Conservation (phyloP, 2,329 filamentous ascomycete species). For the Fusarium vanettenii region DNA sequence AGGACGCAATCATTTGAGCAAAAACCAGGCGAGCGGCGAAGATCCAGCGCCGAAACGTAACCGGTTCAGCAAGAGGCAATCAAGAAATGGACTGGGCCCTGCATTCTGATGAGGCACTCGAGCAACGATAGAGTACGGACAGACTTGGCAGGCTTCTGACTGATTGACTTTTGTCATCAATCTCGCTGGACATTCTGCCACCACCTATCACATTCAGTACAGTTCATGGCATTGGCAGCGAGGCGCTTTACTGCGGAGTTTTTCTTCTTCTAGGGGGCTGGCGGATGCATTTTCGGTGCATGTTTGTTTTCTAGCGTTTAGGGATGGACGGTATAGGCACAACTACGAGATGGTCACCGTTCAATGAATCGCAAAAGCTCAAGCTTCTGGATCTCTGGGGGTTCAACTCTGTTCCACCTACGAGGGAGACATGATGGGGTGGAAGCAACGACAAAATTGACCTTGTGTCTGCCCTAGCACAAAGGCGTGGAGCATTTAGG, state of each 20-base stretch:
- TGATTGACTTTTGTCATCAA: slow-evolving; percentile 22
- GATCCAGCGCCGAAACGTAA: slow-evolving; percentile 67
- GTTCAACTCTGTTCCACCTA: not conserved
- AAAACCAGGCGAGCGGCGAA: slow-evolving; percentile 67
- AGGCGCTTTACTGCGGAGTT: slow-evolving; percentile 48
- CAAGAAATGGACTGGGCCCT: slow-evolving; percentile 91
- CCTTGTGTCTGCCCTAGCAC: slow-evolving; percentile 3
- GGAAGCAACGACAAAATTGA: not conserved
- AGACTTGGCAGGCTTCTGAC: slow-evolving; percentile 18
- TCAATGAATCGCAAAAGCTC: slow-evolving; percentile 3
- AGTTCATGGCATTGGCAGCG: slow-evolving; percentile 48
- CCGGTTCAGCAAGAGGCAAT: slow-evolving; percentile 91
- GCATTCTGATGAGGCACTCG: slow-evolving; percentile 70
- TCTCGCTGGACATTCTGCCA: slow-evolving; percentile 34
- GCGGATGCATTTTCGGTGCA: slow-evolving; percentile 42
- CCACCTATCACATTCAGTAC: slow-evolving; percentile 40
- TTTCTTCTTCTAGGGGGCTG: slow-evolving; percentile 39
- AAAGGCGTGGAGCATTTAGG: not conserved
- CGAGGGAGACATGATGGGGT: not conserved
- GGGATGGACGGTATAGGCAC: slow-evolving; percentile 7
- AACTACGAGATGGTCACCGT: not conserved
- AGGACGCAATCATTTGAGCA: slow-evolving; percentile 68
- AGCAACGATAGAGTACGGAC: slow-evolving; percentile 14
- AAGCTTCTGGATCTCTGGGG: slow-evolving; percentile 13
- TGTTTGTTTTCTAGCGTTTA: slow-evolving; percentile 37